Conservation (phyloP, 371 early-diverging fungal genomes). For the Phascolomyces articulosus region DNA sequence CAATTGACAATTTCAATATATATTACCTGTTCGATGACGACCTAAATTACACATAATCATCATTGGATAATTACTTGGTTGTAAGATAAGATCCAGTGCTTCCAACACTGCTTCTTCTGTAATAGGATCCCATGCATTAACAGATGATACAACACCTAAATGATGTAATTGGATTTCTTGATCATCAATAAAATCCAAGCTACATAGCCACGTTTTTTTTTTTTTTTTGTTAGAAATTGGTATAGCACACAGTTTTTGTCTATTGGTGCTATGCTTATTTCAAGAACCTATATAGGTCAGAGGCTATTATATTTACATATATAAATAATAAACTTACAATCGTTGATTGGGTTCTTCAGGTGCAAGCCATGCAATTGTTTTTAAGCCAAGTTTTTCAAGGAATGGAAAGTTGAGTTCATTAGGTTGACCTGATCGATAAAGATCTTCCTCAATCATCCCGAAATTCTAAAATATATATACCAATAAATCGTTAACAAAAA, state of each 20-base stretch:
- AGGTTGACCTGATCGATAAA: constrained; percentile 97
- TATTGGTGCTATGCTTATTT: too few relatives aligned
- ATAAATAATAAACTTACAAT: constrained; percentile 61
- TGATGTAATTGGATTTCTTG: constrained; percentile 94
- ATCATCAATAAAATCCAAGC: constrained; percentile 95
- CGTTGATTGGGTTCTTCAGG: constrained; percentile 95
- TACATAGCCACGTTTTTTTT: constrained; percentile 14
- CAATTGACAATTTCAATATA: too few relatives aligned
- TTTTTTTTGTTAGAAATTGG: constrained; percentile 4
- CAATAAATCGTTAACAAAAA: neutral
- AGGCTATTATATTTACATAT: too few relatives aligned
- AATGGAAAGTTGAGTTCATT: constrained; percentile 98
- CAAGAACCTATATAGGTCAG: too few relatives aligned
- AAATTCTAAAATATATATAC: constrained; percentile 72
- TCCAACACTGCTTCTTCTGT: constrained; percentile 95
- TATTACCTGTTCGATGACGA: constrained; percentile 91
- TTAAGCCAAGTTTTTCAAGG: constrained; percentile 90
- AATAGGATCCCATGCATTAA: constrained; percentile 95
- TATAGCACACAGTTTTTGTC: too few relatives aligned
- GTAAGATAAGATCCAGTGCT: constrained; percentile 85
- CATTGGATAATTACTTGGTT: constrained; percentile 91
- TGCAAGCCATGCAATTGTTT: constrained; percentile 92
- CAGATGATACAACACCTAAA: constrained; percentile 74
- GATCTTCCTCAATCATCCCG: constrained; percentile 95
- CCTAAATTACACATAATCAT: constrained; percentile 98